Conservation (phyloP, 2,329 filamentous ascomycete genomes). For the Fusarium praegraminearum region DNA sequence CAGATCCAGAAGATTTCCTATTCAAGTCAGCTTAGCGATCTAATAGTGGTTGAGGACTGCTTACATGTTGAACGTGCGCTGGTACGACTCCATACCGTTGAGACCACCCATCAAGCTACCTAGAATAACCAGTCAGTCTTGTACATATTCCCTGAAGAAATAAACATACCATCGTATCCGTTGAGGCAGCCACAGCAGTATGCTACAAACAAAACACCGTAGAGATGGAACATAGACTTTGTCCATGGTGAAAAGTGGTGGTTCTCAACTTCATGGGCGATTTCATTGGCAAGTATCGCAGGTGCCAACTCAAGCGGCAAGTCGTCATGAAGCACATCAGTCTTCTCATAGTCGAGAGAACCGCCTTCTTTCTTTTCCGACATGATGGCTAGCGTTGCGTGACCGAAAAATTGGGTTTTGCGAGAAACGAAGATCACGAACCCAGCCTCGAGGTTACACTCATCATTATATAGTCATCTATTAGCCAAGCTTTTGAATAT, state of each 20-base stretch:
- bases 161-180: conserved; percentile 33
- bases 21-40: accelerated
- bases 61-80: conserved; percentile 37
- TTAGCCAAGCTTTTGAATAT: neutral
- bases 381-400: neutral
- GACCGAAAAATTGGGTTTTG: neutral
- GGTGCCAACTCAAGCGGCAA: conserved; percentile 14
- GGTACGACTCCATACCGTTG: conserved; percentile 47
- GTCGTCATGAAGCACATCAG: conserved; percentile 10
- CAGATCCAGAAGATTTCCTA: conserved; percentile 36
- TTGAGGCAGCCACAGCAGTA: conserved; percentile 66
- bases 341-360: conserved; percentile 10
- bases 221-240: conserved; percentile 62
- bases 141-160: too few relatives aligned
- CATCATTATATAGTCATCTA: conserved; percentile 9
- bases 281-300: conserved; percentile 51
- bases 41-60: accelerated
- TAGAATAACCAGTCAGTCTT: neutral
- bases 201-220: conserved; percentile 59
- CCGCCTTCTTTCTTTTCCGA: conserved; percentile 8
- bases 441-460: neutral
- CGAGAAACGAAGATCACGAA: neutral
- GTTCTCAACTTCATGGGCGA: conserved; percentile 55
- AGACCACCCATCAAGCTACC: conserved; percentile 43
- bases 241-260: conserved; percentile 62